These are phyloP conservation scores for Kentomonas sorsogonicus DNA, from an alignment of 208 protist species.

Conservation along the genomic window DNA sequence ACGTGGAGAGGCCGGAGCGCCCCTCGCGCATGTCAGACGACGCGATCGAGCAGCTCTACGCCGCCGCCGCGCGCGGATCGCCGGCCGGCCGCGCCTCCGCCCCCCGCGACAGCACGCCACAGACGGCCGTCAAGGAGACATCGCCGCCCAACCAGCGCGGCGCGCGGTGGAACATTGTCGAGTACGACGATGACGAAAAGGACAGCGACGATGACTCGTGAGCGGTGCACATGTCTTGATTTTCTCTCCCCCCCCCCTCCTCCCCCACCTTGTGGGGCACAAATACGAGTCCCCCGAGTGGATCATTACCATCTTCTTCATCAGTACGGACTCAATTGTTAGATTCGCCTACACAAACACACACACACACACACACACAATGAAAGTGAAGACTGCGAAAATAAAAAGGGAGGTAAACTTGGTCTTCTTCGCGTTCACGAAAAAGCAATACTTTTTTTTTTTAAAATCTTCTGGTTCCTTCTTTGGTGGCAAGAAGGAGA, in stretches of 20 bases:
- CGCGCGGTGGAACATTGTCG: constrained; percentile 67
- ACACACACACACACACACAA: too few relatives aligned
- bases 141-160: constrained; percentile 19
- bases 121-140: constrained; percentile 15
- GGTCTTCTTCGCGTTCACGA: background rate
- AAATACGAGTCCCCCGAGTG: too few relatives aligned
- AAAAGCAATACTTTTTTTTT: background rate
- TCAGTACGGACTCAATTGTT: too few relatives aligned
- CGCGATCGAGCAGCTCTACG: constrained; percentile 21
- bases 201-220: constrained; percentile 16
- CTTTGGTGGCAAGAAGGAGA: background rate
- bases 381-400: constrained; percentile 1
- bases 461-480: background rate
- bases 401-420: background rate
- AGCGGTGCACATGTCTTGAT: background rate
- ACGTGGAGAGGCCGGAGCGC: constrained; percentile 12
- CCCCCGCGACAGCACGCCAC: background rate
- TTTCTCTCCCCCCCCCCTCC: background rate
- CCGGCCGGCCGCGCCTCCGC: background rate
- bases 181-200: constrained; percentile 67
- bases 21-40: constrained; percentile 35
- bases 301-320: too few relatives aligned
- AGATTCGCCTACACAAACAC: too few relatives aligned
- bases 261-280: too few relatives aligned
- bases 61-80: background rate